Percentiles rank a stretch among this genome's conserved stretches.
These are phyloP conservation scores for Alternaria ventricosa DNA, from an alignment of 2,329 filamentous ascomycete species.

Conservation along the genomic window DNA sequence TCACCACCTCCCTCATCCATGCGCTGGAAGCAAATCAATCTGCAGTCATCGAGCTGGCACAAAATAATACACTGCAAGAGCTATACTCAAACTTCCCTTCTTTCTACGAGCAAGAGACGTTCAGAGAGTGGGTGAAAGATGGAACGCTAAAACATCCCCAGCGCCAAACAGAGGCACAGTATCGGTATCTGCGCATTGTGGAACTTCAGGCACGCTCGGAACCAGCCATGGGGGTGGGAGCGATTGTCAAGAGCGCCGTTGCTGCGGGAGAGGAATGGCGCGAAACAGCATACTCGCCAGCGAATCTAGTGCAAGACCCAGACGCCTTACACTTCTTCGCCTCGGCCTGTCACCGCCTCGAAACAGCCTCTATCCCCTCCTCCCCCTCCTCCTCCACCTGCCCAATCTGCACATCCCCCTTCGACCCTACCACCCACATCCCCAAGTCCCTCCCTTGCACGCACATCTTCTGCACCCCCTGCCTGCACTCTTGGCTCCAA, in stretches of 20 bases:
- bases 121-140: slow-evolving; percentile 7
- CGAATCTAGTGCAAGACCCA: neutral
- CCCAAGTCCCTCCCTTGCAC: neutral
- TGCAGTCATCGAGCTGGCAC: neutral
- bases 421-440: neutral
- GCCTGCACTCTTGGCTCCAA: neutral
- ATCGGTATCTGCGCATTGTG: slow-evolving; percentile 7
- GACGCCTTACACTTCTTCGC: neutral
- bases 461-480: neutral
- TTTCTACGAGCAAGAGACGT: neutral
- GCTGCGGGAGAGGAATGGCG: neutral
- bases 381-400: neutral
- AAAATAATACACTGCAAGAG: neutral
- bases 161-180: slow-evolving; percentile 6
- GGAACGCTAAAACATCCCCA: slow-evolving; percentile 10
- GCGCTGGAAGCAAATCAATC: neutral
- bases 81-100: slow-evolving; percentile 1
- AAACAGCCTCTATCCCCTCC: neutral
- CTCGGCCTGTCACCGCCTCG: neutral
- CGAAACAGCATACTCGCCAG: neutral
- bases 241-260: neutral
- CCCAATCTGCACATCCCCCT: neutral
- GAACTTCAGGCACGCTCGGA: neutral
- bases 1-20: slow-evolving; percentile 2
- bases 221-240: neutral